Base-by-base conservation (phyloP, 2,329 filamentous ascomycete genomes). In the Talaromyces verruculosus region DNA sequence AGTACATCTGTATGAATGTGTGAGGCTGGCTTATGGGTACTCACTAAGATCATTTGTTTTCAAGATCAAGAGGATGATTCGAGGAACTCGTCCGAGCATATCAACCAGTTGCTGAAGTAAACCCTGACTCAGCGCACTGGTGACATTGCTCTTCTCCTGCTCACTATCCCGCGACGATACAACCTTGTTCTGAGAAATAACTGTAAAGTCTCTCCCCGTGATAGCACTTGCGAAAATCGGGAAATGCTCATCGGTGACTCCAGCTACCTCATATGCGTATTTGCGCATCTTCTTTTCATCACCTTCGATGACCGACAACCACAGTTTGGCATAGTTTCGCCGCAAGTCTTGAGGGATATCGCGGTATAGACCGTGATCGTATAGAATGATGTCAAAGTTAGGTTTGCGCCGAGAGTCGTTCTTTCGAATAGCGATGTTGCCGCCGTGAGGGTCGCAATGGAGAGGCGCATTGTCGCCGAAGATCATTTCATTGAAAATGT, bases 401-500 rank as follows among this genome's bases (percentile, higher is more conserved):
- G 88, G 84, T 66, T 83, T 82, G 45, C 84, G 81, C 41, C 86
- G 83, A 17, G 77, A 79, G 4, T 84, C 77, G 73, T 94, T 95
- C 76, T 91, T 88, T 49, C 93, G 89, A 68, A 99, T 92, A 25
- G 95, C 93, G 64, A 99, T 90, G 74, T 99, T 99, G 55, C 95
- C 95, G 58, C 93, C 95, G 74, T 99, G 95, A 0, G 95, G 95
- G 75, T 99, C 95, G 79, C 95, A 99, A 80, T 99, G 95, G 45
- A 99, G 82, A 0, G 95, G 93, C 0, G 94, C 94, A 67, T 89
- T 86, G 62, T 89, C 87, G 59, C 94, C 93, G 71, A 99, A 99
- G 71, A 99, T 97, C 95, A 99, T 99, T 77, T 98, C 93, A 82
- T 99, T 99, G 85, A 99, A 99, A 67, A 99, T 92, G 67, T 89